Evolutionary conservation across 2,329 filamentous ascomycete genomes (phyloP), one percentile per base, ranked within the genome.

Genomic region (Fusarium buxicola): DNA sequence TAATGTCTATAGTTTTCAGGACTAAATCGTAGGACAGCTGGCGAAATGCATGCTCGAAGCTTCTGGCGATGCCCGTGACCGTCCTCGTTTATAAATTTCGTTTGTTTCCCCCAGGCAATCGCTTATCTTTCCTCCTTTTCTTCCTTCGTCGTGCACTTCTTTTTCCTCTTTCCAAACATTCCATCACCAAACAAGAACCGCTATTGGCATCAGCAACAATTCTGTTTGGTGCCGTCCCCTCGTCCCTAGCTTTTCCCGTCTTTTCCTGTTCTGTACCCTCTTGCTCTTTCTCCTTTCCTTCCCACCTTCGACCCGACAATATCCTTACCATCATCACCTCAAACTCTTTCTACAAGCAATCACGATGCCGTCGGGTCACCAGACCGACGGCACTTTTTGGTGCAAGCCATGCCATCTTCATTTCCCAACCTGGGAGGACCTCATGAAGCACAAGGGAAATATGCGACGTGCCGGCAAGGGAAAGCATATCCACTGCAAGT

Each of bases 401-500:
- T 78, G 76, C 65, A 66, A 64, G 45, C 63, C 69, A 3, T 78
- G 76, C 59, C 49, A 72, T 3, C 34, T 63, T 4, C 25, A 41
- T 7, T 78, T 77, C 47, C 46, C 47, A 0, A 68, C 46, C 15
- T 68, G 56, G 58, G 64, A 72, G 5, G 60, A 52, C 2, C 54
- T 77, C 0, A 47, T 60, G n/a, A 47, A 69, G 9, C 76, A 76
- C 49, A 77, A 76, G 43, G 57, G 57, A 16, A 63, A 69, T 16
- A 73, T 74, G 62, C 68, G 69, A 7, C 47, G 55, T 2, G 47
- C 39, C 8, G 67, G 66, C 5, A 65, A 68, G 7, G 18, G 61
- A 1, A 55, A 66, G 13, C 75, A 78, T 51, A 71, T 78, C 15
- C 73, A 73, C 55, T 82, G 80, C 69, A 69, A 73, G 21, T 57